Percentiles rank a stretch among this genome's conserved stretches.
Evolutionary conservation across 1,284 basidiomycete genomes (phyloP).

Genomic region (Heterobasidion occidentale): DNA sequence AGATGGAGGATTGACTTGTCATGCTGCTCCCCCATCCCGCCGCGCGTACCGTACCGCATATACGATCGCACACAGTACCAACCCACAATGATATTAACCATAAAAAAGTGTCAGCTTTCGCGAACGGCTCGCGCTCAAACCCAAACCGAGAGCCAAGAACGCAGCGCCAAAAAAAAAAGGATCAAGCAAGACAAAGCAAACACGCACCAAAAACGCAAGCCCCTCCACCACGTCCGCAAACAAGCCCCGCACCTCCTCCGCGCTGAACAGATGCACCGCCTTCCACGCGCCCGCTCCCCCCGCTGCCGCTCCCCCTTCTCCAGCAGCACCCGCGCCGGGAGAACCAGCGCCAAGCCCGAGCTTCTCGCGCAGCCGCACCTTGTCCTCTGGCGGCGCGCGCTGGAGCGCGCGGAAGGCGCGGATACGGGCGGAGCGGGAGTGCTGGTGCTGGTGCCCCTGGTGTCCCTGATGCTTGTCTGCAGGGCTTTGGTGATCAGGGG

Average conservation of each 20-base stretch:
- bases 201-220: conserved; percentile 71
- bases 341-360: conserved; percentile 26
- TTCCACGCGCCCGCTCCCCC: conserved; percentile 34
- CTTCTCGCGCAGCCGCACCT: conserved; percentile 46
- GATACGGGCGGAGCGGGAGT: conserved; percentile 57
- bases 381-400: conserved; percentile 53
- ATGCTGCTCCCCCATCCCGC: conserved; percentile 41
- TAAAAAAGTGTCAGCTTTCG: too few species aligned
- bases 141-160: too few species aligned
- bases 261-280: conserved; percentile 73
- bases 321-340: conserved; percentile 4
- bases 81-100: too few species aligned
- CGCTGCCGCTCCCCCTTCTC: conserved; percentile 9
- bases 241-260: conserved; percentile 71
- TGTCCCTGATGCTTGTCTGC: too few species aligned
- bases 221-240: conserved; percentile 77
- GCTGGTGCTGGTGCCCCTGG: neutral
- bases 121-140: too few species aligned
- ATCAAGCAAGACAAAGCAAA: neutral
- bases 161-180: neutral
- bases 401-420: conserved; percentile 68
- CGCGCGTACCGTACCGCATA: too few species aligned
- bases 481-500: neutral
- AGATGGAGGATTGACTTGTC: conserved; percentile 83
- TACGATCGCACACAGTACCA: too few species aligned